Percentiles rank a stretch among this genome's conserved stretches.
phyloP scores from a whole-genome alignment of 2,329 filamentous ascomycete species.

The Dactylonectria macrodidyma region DNA sequence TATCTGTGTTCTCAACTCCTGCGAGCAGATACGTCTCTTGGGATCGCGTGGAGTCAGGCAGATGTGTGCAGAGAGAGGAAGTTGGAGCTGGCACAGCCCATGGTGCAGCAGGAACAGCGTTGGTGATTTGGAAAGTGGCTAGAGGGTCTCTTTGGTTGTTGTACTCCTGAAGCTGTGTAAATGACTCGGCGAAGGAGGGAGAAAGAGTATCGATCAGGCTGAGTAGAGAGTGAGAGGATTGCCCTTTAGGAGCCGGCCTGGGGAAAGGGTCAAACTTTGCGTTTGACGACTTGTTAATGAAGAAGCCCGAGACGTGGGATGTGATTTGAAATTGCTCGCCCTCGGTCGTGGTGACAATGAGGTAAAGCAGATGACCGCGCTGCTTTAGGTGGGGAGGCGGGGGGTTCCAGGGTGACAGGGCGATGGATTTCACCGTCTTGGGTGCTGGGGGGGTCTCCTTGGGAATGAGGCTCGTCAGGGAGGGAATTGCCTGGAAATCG shows the following conservation, averaged over 20 bases:
- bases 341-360: constrained; percentile 91
- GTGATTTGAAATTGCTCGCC: constrained; percentile 97
- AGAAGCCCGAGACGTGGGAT: constrained; percentile 94
- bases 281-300: constrained; percentile 96
- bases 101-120: constrained; percentile 91
- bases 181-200: constrained; percentile 83
- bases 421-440: constrained; percentile 91
- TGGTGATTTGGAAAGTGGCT: constrained; percentile 95
- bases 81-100: constrained; percentile 86
- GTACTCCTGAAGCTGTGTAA: constrained; percentile 84
- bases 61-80: constrained; percentile 78
- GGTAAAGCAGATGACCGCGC: constrained; percentile 92
- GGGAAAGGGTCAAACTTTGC: constrained; percentile 94
- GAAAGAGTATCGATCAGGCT: constrained; percentile 85
- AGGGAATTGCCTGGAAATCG: constrained; percentile 79
- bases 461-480: constrained; percentile 81
- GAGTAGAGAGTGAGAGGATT: constrained; percentile 88
- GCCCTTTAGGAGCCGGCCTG: constrained; percentile 82
- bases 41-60: constrained; percentile 87
- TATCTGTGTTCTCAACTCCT: constrained; percentile 94
- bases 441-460: constrained; percentile 77
- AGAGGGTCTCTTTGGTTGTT: constrained; percentile 90
- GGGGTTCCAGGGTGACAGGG: constrained; percentile 95
- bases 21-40: constrained; percentile 94
- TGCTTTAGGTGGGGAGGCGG: constrained; percentile 92